Evolutionary conservation across 169 alveolate genomes (phyloP).

Genomic region (Cystoisospora suis): DNA sequence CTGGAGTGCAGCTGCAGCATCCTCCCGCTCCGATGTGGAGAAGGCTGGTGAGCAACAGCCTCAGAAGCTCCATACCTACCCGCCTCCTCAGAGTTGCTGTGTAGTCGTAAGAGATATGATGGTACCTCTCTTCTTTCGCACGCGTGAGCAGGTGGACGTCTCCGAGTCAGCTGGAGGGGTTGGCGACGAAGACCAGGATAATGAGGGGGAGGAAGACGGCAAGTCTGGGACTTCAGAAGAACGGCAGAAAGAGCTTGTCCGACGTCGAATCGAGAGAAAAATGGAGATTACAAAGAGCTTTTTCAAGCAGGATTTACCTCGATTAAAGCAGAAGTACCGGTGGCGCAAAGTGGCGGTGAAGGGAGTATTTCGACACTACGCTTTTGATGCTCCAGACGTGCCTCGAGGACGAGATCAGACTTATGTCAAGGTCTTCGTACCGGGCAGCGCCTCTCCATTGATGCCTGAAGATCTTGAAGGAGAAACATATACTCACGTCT

Average conservation of each 20-base stretch:
- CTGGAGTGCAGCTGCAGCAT: conserved; percentile 24
- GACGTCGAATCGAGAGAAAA: not conserved
- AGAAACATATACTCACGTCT: conserved; percentile 55
- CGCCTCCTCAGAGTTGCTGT: conserved; percentile 60
- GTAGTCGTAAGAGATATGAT: conserved; percentile 63
- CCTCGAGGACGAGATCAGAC: conserved; percentile 31
- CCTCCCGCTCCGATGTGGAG: not conserved
- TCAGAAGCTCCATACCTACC: not conserved
- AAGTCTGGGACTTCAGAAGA: not conserved
- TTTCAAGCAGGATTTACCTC: conserved; percentile 26
- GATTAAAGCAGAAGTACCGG: conserved; percentile 34
- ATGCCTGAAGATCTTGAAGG: conserved; percentile 47
- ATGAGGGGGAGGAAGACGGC: not conserved
- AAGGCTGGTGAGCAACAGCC: not conserved
- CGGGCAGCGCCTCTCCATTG: conserved; percentile 26
- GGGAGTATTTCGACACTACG: conserved; percentile 47
- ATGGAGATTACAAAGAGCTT: conserved; percentile 15
- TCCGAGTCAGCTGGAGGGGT: not conserved
- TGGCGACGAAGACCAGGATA: not conserved
- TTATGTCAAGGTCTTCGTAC: conserved; percentile 33
- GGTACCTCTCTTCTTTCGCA: conserved; percentile 46
- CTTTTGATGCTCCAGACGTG: conserved; percentile 63
- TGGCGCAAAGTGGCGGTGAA: conserved; percentile 34
- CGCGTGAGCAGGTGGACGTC: conserved; percentile 48
- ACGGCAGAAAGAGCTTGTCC: not conserved